Evolutionary conservation across 495 filamentous ascomycete species (phyloP).

Genomic region (Penicillium cinerascens): DNA sequence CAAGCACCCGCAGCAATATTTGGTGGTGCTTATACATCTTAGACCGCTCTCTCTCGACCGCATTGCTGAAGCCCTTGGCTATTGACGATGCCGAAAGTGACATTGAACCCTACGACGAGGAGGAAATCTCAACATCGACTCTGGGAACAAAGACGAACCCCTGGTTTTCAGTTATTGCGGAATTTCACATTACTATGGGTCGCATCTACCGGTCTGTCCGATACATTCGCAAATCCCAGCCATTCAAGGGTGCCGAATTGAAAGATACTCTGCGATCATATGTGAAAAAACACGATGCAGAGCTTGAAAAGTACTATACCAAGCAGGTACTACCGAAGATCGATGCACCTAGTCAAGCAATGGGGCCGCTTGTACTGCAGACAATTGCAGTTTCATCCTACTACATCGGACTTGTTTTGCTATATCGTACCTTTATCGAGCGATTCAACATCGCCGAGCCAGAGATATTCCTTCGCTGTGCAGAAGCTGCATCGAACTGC

Average conservation of each 20-base stretch:
- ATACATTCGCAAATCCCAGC: conserved; percentile 5
- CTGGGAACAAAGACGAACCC: neutral
- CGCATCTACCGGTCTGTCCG: conserved; percentile 11
- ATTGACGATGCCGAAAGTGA: conserved; percentile 17
- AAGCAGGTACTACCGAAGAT: conserved; percentile 9
- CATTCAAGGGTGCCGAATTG: conserved; percentile 1
- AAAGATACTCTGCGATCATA: conserved; percentile 4
- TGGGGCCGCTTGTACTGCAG: conserved; percentile 2
- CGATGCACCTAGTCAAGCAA: neutral
- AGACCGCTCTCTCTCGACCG: conserved; percentile 16
- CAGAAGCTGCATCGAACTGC: conserved; percentile 11
- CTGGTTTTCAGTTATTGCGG: conserved; percentile 10
- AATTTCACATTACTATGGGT: conserved; percentile 10
- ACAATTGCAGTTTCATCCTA: conserved; percentile 11
- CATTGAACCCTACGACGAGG: neutral
- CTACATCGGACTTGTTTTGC: conserved; percentile 7
- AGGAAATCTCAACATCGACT: neutral
- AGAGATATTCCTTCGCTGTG: conserved; percentile 7
- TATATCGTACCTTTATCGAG: conserved; percentile 12
- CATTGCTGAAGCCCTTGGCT: conserved; percentile 12
- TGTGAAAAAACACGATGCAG: conserved; percentile 7
- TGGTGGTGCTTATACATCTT: conserved; percentile 22
- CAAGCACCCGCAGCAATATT: conserved; percentile 5
- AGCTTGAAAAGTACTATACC: conserved; percentile 9
- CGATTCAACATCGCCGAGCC: conserved; percentile 4